Evolutionary conservation across 805 yeast genomes (phyloP).

Genomic region (Candida patagonica): DNA sequence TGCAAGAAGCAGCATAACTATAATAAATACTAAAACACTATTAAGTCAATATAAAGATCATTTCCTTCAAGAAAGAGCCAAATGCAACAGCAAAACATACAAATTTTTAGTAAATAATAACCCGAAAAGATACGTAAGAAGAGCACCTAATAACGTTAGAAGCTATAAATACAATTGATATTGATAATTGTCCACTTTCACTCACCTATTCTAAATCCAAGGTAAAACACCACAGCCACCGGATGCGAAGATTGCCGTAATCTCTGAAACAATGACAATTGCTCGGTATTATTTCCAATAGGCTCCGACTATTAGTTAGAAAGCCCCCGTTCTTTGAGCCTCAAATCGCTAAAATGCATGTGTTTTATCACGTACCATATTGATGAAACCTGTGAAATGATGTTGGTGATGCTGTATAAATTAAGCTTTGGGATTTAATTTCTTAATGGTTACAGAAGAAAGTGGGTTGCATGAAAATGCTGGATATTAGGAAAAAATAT

Average conservation of each 20-base stretch:
- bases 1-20: constrained; percentile 64
- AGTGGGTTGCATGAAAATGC: no score
- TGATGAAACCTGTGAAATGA: no score
- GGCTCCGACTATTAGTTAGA: background rate
- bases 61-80: no score
- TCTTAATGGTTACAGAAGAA: no score
- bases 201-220: constrained; percentile 48
- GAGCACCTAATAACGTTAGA: constrained; percentile 33
- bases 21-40: constrained; percentile 65
- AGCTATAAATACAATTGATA: background rate
- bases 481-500: no score
- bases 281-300: background rate
- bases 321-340: no score
- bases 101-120: constrained; percentile 54
- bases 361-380: no score
- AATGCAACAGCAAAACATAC: constrained; percentile 26
- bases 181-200: background rate
- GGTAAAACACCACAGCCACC: constrained; percentile 57
- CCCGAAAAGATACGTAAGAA: constrained; percentile 63
- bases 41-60: no score
- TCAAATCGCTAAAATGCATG: no score
- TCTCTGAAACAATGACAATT: constrained; percentile 33
- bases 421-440: no score
- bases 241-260: constrained; percentile 74
- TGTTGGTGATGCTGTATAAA: no score